These are phyloP conservation scores for Ustulina deusta DNA, from an alignment of 2,329 filamentous ascomycete species.

Conservation along the genomic window DNA sequence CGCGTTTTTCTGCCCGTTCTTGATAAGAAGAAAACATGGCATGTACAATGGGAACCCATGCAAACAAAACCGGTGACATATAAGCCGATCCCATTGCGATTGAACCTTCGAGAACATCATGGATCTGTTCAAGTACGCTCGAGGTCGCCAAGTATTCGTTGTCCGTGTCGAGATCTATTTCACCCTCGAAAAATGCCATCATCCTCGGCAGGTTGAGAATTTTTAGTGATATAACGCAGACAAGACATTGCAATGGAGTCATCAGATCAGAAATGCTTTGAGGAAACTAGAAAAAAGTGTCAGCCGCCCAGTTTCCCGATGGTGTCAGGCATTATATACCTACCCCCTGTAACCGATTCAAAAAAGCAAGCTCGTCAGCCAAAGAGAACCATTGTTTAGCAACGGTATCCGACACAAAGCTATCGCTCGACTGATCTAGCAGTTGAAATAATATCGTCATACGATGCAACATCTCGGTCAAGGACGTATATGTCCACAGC, in stretches of 20 bases:
- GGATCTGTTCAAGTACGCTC: constrained; percentile 77
- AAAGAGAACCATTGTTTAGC: constrained; percentile 81
- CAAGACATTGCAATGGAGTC: constrained; percentile 75
- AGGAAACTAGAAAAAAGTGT: constrained; percentile 49
- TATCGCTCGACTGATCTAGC: constrained; percentile 67
- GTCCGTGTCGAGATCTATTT: constrained; percentile 57
- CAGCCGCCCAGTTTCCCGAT: constrained; percentile 53
- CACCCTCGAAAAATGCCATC: constrained; percentile 66
- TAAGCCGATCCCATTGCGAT: constrained; percentile 67
- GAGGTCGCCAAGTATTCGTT: constrained; percentile 75
- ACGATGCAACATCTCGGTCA: constrained; percentile 77
- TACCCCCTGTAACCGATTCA: constrained; percentile 72
- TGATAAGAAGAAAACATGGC: constrained; percentile 74
- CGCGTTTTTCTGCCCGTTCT: constrained; percentile 70
- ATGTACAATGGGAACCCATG: constrained; percentile 83
- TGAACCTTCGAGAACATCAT: constrained; percentile 74
- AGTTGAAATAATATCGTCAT: constrained; percentile 80
- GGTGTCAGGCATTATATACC: constrained; percentile 43
- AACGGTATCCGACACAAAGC: constrained; percentile 68
- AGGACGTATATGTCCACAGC: constrained; percentile 50
- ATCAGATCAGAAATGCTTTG: constrained; percentile 59
- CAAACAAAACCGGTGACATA: constrained; percentile 79
- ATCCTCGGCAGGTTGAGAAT: constrained; percentile 75
- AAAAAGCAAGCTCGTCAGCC: constrained; percentile 75
- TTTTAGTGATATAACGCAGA: constrained; percentile 76